Evolutionary conservation across 148 eudicot genomes (phyloP).

Genomic region (Tetragonia tetragonoides): DNA sequence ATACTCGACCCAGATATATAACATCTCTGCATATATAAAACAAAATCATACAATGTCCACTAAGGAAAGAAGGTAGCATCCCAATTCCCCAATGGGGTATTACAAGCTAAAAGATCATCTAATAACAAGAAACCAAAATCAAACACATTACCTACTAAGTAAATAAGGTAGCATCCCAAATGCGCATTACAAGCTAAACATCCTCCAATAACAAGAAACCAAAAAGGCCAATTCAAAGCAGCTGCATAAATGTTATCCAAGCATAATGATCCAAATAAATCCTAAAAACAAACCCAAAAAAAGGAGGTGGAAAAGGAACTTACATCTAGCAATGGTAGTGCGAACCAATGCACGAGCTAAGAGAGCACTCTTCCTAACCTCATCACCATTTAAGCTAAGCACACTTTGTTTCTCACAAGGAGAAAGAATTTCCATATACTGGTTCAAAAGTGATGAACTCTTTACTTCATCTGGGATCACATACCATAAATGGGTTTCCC

Average conservation of each 20-base stretch:
- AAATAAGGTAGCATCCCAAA: neutral
- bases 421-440: slow-evolving; percentile 60
- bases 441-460: slow-evolving; percentile 45
- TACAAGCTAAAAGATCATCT: neutral
- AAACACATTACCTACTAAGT: neutral
- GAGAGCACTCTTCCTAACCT: slow-evolving; percentile 59
- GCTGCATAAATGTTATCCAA: neutral
- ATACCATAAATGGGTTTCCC: slow-evolving; percentile 93
- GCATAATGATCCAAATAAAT: too few species aligned
- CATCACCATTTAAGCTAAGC: slow-evolving; percentile 43
- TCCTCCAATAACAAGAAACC: neutral
- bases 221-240: neutral
- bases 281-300: too few species aligned
- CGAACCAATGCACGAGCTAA: slow-evolving; percentile 82
- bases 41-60: neutral
- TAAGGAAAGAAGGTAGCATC: neutral
- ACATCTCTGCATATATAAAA: too few species aligned
- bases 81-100: neutral
- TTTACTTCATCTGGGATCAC: slow-evolving; percentile 69
- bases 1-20: too few species aligned
- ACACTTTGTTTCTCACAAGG: slow-evolving; percentile 67
- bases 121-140: neutral
- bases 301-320: slow-evolving; percentile 9
- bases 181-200: neutral
- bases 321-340: slow-evolving; percentile 91